phyloP scores from a whole-genome alignment of 2,329 filamentous ascomycete genomes.

The Trichoderma arundinaceum region DNA sequence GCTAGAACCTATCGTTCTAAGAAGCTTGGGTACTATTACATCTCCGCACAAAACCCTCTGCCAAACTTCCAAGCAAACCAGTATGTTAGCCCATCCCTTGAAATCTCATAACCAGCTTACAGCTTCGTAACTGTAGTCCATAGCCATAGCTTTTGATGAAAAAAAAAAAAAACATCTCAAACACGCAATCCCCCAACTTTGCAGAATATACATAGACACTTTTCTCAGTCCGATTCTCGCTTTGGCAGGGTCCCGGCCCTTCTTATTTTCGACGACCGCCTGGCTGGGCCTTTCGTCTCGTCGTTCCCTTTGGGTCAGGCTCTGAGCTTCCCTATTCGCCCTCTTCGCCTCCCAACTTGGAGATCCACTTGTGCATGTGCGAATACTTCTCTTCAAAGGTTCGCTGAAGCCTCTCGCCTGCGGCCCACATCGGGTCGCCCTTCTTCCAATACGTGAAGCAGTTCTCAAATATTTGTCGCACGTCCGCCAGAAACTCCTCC shows the following conservation, averaged over 20 bases:
- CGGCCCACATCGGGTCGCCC: constrained; percentile 59
- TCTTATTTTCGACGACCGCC: not conserved
- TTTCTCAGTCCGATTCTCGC: too few relatives aligned
- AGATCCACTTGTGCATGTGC: constrained; percentile 65
- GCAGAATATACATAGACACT: too few relatives aligned
- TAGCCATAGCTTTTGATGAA: not conserved
- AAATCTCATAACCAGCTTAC: not conserved
- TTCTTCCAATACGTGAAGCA: constrained; percentile 68
- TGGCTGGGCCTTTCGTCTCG: not conserved
- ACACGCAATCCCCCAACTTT: too few relatives aligned
- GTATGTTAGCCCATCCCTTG: not conserved
- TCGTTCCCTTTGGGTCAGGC: not conserved
- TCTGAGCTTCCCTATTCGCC: constrained; percentile 35
- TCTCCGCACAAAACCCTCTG: not conserved
- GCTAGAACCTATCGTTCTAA: not conserved
- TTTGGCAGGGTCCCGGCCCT: not conserved
- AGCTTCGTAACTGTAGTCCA: not conserved
- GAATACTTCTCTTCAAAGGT: constrained; percentile 64
- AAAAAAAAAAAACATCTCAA: not conserved
- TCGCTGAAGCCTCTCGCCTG: constrained; percentile 63
- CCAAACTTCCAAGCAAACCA: not conserved
- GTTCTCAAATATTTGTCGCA: constrained; percentile 67
- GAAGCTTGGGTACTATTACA: not conserved
- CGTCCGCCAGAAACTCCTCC: constrained; percentile 61
- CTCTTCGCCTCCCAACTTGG: constrained; percentile 55